A percentile compares a stretch with the other conserved stretches of the same genome.
phyloP scores from a whole-genome alignment of 345 rosid genomes.

The Dovyalis caffra region DNA sequence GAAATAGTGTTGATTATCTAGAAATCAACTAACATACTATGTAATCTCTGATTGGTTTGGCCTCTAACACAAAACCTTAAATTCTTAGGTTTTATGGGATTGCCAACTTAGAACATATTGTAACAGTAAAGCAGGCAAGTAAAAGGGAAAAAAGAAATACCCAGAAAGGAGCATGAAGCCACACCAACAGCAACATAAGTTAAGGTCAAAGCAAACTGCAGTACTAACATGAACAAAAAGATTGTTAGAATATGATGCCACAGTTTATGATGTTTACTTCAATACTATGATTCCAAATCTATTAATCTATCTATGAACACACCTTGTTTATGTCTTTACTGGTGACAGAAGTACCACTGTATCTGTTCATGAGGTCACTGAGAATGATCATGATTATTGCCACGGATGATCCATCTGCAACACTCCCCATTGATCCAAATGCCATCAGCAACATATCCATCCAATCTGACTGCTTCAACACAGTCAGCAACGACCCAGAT shows the following conservation, averaged over 20 bases:
- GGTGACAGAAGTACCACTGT: constrained; percentile 3
- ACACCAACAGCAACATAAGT: constrained; percentile 33
- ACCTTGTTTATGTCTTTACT: constrained; percentile 25
- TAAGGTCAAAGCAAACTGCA: constrained; percentile 25
- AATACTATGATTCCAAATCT: too few species aligned
- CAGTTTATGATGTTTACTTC: neutral
- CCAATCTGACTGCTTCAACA: constrained; percentile 17
- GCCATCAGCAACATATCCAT: constrained; percentile 27
- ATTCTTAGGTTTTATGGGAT: neutral
- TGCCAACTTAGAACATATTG: neutral
- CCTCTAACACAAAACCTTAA: neutral
- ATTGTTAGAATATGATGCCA: neutral
- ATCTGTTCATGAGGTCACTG: constrained; percentile 26
- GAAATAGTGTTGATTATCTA: neutral
- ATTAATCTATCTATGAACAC: neutral
- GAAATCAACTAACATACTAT: neutral
- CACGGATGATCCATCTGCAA: constrained; percentile 26
- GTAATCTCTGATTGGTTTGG: too few species aligned
- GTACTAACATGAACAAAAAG: neutral
- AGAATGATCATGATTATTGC: constrained; percentile 24
- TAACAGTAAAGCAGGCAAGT: neutral
- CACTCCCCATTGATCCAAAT: constrained; percentile 25
- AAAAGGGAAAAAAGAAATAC: constrained; percentile 2
- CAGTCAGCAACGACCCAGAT: neutral
- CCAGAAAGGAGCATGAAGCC: constrained; percentile 33